phyloP scores from a whole-genome alignment of 1,139 yeast genomes.

The Magnusiomyces suaveolens region DNA sequence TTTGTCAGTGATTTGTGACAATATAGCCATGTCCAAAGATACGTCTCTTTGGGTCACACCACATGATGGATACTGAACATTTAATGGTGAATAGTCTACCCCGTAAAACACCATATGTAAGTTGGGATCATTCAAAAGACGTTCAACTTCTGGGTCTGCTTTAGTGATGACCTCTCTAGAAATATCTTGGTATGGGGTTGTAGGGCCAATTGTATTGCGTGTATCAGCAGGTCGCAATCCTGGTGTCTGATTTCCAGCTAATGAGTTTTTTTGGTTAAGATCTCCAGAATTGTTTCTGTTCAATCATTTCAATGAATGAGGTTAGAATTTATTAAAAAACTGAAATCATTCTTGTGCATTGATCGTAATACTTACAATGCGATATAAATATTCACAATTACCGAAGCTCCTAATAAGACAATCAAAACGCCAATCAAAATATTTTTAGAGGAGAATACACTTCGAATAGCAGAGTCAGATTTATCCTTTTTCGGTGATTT shows the following conservation, averaged over 20 bases:
- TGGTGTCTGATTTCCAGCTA: not conserved
- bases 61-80: constrained; percentile 36
- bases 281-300: not conserved
- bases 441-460: not conserved
- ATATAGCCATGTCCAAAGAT: constrained; percentile 43
- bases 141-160: constrained; percentile 18
- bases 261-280: not conserved
- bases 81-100: constrained; percentile 49
- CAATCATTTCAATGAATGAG: not conserved
- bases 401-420: not conserved
- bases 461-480: not conserved
- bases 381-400: not conserved
- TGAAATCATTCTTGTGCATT: not conserved
- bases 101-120: constrained; percentile 44
- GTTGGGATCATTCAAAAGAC: constrained; percentile 27
- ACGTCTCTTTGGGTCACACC: constrained; percentile 43
- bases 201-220: not conserved
- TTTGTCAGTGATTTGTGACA: constrained; percentile 50
- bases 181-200: not conserved
- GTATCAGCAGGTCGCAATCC: not conserved
- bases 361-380: not conserved
- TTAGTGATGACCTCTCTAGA: constrained; percentile 4
- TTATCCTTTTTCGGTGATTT: not conserved
- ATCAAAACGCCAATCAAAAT: not conserved
- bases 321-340: not conserved